Conservation (phyloP, 306 rosid species). For the Cucumis melo region DNA sequence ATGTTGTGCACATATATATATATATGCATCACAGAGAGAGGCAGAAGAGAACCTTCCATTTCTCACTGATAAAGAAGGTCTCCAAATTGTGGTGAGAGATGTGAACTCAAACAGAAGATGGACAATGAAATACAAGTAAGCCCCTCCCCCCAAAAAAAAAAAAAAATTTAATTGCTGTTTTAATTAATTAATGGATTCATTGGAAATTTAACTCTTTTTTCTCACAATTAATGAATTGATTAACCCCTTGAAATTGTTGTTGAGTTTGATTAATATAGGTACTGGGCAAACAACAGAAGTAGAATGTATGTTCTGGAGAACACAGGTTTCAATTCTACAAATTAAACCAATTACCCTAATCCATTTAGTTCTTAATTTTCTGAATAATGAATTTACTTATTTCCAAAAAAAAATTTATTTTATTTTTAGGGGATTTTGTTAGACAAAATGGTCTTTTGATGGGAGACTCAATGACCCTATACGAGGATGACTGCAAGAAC, state of each 20-base stretch:
- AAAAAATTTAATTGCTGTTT: background rate
- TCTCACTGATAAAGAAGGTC: slow-evolving; percentile 32
- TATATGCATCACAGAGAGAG: slow-evolving; percentile 27
- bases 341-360: too few species aligned
- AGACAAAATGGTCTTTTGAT: slow-evolving; percentile 20
- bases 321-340: slow-evolving; percentile 22
- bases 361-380: background rate
- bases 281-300: slow-evolving; percentile 46
- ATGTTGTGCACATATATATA: too few species aligned
- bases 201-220: background rate
- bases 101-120: slow-evolving; percentile 23
- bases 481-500: slow-evolving; percentile 32
- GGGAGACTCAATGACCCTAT: slow-evolving; percentile 45
- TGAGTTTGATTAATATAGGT: slow-evolving; percentile 21
- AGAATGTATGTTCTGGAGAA: slow-evolving; percentile 59
- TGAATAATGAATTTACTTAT: background rate
- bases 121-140: slow-evolving; percentile 47
- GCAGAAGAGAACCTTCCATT: slow-evolving; percentile 47
- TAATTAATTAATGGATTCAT: background rate
- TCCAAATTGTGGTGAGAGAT: slow-evolving; percentile 28
- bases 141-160: too few species aligned
- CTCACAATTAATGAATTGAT: background rate
- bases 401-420: background rate
- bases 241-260: background rate
- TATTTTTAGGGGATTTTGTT: slow-evolving; percentile 32